phyloP scores from a whole-genome alignment of 495 filamentous ascomycete species.

The Aspergillus bertholletiae region DNA sequence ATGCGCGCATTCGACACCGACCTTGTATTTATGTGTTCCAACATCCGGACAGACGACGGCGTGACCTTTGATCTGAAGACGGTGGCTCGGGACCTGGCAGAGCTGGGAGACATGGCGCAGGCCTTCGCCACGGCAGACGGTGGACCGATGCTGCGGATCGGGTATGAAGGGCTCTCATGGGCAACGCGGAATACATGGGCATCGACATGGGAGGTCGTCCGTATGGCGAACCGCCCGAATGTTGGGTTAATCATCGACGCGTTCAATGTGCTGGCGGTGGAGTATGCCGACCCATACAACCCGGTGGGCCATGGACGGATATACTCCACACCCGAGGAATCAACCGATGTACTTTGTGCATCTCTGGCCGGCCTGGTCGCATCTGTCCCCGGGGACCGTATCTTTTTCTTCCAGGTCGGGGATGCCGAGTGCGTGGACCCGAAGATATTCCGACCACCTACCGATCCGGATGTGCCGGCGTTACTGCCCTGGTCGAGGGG shows the following conservation, averaged over 20 bases:
- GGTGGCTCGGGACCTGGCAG: conserved; percentile 26
- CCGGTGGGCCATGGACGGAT: conserved; percentile 26
- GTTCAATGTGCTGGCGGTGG: conserved; percentile 63
- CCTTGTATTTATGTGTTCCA: conserved; percentile 33
- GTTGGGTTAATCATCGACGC: conserved; percentile 67
- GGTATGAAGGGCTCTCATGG: conserved; percentile 54
- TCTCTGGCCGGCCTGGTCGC: conserved; percentile 43
- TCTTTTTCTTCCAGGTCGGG: conserved; percentile 67
- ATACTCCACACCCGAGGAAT: conserved; percentile 20
- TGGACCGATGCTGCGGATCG: conserved; percentile 26
- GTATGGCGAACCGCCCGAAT: conserved; percentile 53
- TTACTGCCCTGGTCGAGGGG: conserved; percentile 32
- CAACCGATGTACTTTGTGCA: conserved; percentile 16
- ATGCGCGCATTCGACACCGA: conserved; percentile 37
- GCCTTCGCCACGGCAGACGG: conserved; percentile 26
- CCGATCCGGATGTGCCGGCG: conserved; percentile 17
- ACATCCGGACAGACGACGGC: conserved; percentile 25
- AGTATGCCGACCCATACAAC: conserved; percentile 60
- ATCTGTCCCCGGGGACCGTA: conserved; percentile 58
- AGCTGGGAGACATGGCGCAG: conserved; percentile 29
- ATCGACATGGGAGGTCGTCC: conserved; percentile 56
- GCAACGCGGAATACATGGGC: conserved; percentile 58
- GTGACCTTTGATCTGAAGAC: conserved; percentile 28
- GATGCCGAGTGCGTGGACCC: conserved; percentile 57
- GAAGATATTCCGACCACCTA: conserved; percentile 27